Conservation (phyloP, 2,329 filamentous ascomycete species). For the Claviceps citrina region DNA sequence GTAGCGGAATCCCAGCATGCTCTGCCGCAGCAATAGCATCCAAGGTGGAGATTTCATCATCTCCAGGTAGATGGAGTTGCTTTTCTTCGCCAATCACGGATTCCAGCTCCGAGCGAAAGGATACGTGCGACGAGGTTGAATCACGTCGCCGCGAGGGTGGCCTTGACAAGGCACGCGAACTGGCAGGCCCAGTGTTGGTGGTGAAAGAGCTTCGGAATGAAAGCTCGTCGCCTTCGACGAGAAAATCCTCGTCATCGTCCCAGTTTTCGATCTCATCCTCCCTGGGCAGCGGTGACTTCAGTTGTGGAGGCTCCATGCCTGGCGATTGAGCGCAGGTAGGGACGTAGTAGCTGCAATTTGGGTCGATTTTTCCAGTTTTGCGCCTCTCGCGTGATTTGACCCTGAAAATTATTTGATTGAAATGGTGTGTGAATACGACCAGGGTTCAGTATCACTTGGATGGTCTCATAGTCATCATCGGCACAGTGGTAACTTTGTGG, state of each 20-base stretch:
- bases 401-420: not conserved
- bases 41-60: conserved; percentile 69
- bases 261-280: conserved; percentile 57
- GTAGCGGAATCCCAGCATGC: conserved; percentile 81
- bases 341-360: conserved; percentile 1
- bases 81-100: conserved; percentile 66
- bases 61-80: conserved; percentile 69
- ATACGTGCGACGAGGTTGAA: conserved; percentile 67
- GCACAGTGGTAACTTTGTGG: not conserved
- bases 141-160: conserved; percentile 42
- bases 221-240: conserved; percentile 53
- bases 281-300: conserved; percentile 38
- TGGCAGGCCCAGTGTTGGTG: conserved; percentile 15
- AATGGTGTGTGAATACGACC: conserved; percentile 1
- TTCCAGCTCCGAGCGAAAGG: conserved; percentile 69
- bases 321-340: conserved; percentile 7
- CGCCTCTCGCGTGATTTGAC: not conserved
- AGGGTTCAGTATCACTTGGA: conserved; percentile 8
- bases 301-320: conserved; percentile 38
- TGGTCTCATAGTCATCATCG: conserved; percentile 11
- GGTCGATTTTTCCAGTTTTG: not conserved
- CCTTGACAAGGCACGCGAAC: conserved; percentile 5
- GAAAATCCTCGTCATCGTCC: conserved; percentile 57
- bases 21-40: conserved; percentile 81
- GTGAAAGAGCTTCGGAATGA: conserved; percentile 36